These are phyloP conservation scores for Gracilaria domingensis DNA, from an alignment of 23 red algal genomes.

Conservation along the genomic window DNA sequence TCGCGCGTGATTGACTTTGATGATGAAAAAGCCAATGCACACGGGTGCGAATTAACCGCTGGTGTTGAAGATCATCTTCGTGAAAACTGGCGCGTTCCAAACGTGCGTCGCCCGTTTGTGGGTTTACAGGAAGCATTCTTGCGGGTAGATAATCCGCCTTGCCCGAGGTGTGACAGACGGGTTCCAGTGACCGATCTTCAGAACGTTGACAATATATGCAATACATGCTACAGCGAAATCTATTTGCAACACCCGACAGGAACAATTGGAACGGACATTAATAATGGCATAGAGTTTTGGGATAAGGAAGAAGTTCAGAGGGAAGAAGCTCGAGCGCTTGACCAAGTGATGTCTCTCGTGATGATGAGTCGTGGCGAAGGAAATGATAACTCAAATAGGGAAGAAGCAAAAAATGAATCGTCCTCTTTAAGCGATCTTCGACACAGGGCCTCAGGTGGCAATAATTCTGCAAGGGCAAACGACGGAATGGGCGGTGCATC, in stretches of 20 bases:
- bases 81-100: slow-evolving; percentile 18
- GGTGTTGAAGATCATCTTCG: slow-evolving; percentile 7
- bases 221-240: slow-evolving; percentile 50
- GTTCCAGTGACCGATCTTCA: not conserved
- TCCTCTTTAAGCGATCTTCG: not conserved
- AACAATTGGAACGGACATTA: not conserved
- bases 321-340: slow-evolving; percentile 6
- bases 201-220: slow-evolving; percentile 18
- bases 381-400: not conserved
- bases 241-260: slow-evolving; percentile 24
- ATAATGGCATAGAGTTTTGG: slow-evolving; percentile 9
- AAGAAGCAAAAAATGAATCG: not conserved
- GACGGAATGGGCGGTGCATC: slow-evolving; percentile 27
- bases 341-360: not conserved
- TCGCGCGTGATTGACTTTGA: slow-evolving; percentile 31
- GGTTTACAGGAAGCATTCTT: slow-evolving; percentile 39
- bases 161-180: slow-evolving; percentile 31
- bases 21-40: not conserved
- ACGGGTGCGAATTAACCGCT: slow-evolving; percentile 31
- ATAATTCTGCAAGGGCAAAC: not conserved
- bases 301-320: not conserved
- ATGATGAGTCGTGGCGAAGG: not conserved
- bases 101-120: slow-evolving; percentile 20
- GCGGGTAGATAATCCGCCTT: slow-evolving; percentile 22
- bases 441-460: not conserved